These are phyloP conservation scores for Volvariella volvacea DNA, from an alignment of 1,284 basidiomycete genomes.

Conservation along the genomic window DNA sequence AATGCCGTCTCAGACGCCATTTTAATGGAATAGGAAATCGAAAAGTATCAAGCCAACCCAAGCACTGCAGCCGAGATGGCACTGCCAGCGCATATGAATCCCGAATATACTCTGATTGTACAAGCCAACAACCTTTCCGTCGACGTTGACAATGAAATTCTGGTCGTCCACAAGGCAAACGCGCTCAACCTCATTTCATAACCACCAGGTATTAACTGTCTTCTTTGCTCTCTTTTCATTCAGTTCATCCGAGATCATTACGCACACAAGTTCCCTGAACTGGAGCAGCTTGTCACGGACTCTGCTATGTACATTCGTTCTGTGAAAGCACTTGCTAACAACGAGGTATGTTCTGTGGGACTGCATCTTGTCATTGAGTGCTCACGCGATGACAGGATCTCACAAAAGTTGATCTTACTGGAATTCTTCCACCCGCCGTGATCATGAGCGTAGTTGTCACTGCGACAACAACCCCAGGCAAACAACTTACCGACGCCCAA, in stretches of 20 bases:
- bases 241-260: slow-evolving; percentile 99
- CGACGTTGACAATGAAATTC: slow-evolving; percentile 96
- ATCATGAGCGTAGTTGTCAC: slow-evolving; percentile 97
- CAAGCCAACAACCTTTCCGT: slow-evolving; percentile 97
- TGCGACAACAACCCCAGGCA: slow-evolving; percentile 85
- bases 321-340: slow-evolving; percentile 85
- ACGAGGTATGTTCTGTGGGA: slow-evolving; percentile 41
- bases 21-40: slow-evolving; percentile 63
- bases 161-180: slow-evolving; percentile 89
- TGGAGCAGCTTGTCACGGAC: slow-evolving; percentile 91
- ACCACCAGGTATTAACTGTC: slow-evolving; percentile 33
- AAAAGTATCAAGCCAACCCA: slow-evolving; percentile 74
- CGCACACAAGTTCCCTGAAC: slow-evolving; percentile 90
- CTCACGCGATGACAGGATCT: slow-evolving; percentile 48
- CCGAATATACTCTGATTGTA: slow-evolving; percentile 95
- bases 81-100: slow-evolving; percentile 82
- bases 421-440: slow-evolving; percentile 84
- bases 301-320: slow-evolving; percentile 91
- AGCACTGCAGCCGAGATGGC: slow-evolving; percentile 75
- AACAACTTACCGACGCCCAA: slow-evolving; percentile 59
- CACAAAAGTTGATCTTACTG: slow-evolving; percentile 75
- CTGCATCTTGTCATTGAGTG: slow-evolving; percentile 1
- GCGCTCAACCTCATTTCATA: slow-evolving; percentile 28
- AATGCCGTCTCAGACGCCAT: slow-evolving; percentile 1
- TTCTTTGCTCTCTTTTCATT: slow-evolving; percentile 10